Evolutionary conservation across 208 protist species (phyloP).

Genomic region (Entamoeba nuttalli): DNA sequence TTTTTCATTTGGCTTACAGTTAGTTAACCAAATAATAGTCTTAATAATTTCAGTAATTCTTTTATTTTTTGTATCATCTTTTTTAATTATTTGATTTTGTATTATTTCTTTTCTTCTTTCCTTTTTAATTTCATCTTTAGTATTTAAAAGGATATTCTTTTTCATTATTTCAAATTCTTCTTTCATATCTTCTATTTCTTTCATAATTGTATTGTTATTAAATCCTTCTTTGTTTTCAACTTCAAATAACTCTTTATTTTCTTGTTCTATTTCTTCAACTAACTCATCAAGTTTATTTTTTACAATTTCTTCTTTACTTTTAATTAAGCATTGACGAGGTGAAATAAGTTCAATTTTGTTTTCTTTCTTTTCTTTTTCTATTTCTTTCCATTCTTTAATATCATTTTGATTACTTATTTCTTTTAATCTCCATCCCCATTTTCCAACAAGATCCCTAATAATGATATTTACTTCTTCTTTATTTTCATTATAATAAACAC

Average conservation of each 20-base stretch:
- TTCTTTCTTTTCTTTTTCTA: not conserved
- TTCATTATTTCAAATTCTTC: not conserved
- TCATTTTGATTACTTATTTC: not conserved
- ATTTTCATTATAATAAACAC: no score
- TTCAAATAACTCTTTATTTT: not conserved
- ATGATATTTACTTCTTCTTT: not conserved
- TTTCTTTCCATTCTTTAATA: not conserved
- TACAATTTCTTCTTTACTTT: not conserved
- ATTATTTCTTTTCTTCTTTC: not conserved
- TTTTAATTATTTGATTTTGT: not conserved
- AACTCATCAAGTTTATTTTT: not conserved
- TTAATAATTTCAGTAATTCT: not conserved
- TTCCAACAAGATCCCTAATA: not conserved
- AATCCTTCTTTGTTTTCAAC: not conserved
- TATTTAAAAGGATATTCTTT: not conserved
- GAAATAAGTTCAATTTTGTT: not conserved
- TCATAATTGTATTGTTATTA: not conserved
- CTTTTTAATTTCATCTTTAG: no score
- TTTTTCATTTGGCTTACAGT: not conserved
- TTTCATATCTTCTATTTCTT: not conserved
- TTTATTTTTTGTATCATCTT: not conserved
- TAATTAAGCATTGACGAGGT: not conserved
- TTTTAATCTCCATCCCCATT: not conserved
- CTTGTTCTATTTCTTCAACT: not conserved
- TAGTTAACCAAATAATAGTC: not conserved